phyloP scores from a whole-genome alignment of 202 grass and related monocot species.

The Panicum virgatum region DNA sequence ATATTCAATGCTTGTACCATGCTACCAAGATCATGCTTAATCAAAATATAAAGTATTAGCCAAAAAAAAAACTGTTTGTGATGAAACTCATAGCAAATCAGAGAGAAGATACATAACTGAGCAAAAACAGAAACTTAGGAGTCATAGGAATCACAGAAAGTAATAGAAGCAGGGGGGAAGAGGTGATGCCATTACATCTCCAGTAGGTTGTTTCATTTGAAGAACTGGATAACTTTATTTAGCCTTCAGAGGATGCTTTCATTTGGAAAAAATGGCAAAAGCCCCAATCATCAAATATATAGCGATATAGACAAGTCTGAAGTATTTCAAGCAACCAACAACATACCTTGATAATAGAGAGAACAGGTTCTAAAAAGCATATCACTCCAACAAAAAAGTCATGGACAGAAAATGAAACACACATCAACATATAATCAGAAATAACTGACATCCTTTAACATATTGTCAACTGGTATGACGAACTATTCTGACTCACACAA shows the following conservation, averaged over 20 bases:
- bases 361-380: not conserved
- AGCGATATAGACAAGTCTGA: slow-evolving; percentile 26
- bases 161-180: slow-evolving; percentile 10
- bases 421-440: not conserved
- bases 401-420: not conserved
- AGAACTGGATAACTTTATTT: not conserved
- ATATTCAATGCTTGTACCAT: not conserved
- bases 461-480: slow-evolving; percentile 14
- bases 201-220: slow-evolving; percentile 22
- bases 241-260: slow-evolving; percentile 23
- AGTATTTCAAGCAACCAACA: slow-evolving; percentile 16
- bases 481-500: not conserved
- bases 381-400: not conserved
- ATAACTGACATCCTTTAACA: not conserved
- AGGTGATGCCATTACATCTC: not conserved
- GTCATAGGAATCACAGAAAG: not conserved
- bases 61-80: not conserved
- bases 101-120: slow-evolving; percentile 18
- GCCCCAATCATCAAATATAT: slow-evolving; percentile 1
- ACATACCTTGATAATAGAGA: slow-evolving; percentile 24
- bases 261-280: slow-evolving; percentile 15
- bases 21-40: not conserved
- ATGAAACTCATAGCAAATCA: not conserved
- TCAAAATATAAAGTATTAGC: not conserved
- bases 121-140: slow-evolving; percentile 18